Base-by-base conservation (phyloP, 2,329 filamentous ascomycete genomes). In the Claviceps digitariae region DNA sequence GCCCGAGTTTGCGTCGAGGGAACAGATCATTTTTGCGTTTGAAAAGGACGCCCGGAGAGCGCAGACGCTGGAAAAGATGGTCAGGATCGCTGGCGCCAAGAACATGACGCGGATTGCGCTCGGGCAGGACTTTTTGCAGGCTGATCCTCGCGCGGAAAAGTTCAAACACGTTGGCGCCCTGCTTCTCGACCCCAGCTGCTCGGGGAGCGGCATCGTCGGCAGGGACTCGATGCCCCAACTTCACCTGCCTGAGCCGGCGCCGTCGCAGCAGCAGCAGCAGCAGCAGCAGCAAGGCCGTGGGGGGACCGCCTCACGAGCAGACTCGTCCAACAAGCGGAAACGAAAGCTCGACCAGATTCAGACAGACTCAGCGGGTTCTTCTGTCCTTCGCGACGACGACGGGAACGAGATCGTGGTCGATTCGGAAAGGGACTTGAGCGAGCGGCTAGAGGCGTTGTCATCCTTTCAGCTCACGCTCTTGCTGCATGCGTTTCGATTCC, bases 121-220 rank as follows among this genome's bases (percentile, higher is more conserved):
- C 1, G 84, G 83, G 0, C 82, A 88, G 61, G 90, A 98, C 65
- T 97, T 97, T 61, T 69, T 95, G 15, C 83, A 82, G 51, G 77
- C 88, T 5, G 78, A 91, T 55, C 87, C 90, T 0, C 59, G 68
- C 1, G 75, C 79, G 1, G 67, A 73, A 2, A 74, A 77, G 48
- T 91, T 84, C 62, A 69, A 70, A 48, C 72, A 81, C n/a, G 88
- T 96, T n/a, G 81, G 82, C 0, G 86, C 85, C 8, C 73, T 98
- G 43, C 75, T 98, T 0, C 76, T 98, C 2, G 93, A 98, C 64
- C 93, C 93, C 0, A 95, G 89, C 65, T 98, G 93, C 66, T 96
- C 90, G 1, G 93, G 93, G 0, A 96, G 89, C 64, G 93, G 93
- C 1, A 98, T 98, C 53, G 82, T 96, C 25, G 88, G 90, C 2